Conservation (phyloP, 164 flowering plant species). For the Tetracentron sinense region DNA sequence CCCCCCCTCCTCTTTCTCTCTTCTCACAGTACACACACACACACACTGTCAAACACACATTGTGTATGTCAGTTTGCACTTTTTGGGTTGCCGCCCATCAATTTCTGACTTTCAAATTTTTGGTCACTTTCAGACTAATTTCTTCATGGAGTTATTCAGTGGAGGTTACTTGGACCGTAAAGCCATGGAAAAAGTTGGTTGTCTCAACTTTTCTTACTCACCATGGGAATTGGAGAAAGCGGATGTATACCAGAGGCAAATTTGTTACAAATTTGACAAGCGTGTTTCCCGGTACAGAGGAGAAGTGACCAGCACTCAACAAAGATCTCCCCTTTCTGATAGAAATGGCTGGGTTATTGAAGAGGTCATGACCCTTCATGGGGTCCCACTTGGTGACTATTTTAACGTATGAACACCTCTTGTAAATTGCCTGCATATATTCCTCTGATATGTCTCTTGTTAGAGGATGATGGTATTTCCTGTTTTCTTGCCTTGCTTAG, state of each 20-base stretch:
- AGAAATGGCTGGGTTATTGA: conserved; percentile 77
- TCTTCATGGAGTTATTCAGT: conserved; percentile 61
- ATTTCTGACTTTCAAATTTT: not conserved
- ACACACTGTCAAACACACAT: not conserved
- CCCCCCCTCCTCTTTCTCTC: not conserved
- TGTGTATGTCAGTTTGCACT: not conserved
- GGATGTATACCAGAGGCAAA: conserved; percentile 71
- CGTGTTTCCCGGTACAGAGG: conserved; percentile 71
- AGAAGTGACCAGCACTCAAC: conserved; percentile 85
- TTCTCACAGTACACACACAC: not conserved
- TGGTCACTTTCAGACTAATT: conserved; percentile 41
- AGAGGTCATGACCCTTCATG: conserved; percentile 86
- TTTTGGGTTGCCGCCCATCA: not conserved
- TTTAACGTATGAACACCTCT: conserved; percentile 54
- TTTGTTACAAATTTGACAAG: conserved; percentile 64
- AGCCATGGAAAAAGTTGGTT: conserved; percentile 80
- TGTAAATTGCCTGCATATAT: not conserved
- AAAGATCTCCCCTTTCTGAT: conserved; percentile 56
- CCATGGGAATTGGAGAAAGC: conserved; percentile 82
- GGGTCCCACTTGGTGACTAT: conserved; percentile 82
- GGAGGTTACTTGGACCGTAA: conserved; percentile 73
- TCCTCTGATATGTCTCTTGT: not conserved
- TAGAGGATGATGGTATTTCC: not conserved
- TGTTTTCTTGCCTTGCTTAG: not conserved
- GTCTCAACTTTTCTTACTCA: conserved; percentile 63